A percentile compares a stretch with the other conserved stretches of the same genome.
Conservation (phyloP, 495 filamentous ascomycete species). For the Neurospora sp. region DNA sequence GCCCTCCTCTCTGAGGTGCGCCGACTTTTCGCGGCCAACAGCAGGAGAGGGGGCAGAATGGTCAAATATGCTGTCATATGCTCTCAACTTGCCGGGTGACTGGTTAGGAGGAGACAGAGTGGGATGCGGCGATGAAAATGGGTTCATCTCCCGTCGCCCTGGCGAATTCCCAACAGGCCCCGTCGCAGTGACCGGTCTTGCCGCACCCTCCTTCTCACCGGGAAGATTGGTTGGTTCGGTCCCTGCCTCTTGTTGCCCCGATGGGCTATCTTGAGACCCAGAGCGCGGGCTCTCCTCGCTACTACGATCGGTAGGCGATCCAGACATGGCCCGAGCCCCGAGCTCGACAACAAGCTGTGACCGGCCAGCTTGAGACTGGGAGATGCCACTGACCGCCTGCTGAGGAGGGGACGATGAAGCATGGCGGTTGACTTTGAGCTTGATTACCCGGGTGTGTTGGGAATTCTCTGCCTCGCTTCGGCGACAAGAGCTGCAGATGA, state of each 20-base stretch:
- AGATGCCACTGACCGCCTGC: neutral
- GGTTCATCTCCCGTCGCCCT: slow-evolving; percentile 15
- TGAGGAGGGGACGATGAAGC: slow-evolving; percentile 20
- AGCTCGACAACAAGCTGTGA: slow-evolving; percentile 12
- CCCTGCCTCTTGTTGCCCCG: slow-evolving; percentile 9
- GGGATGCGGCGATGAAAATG: slow-evolving; percentile 36
- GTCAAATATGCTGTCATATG: slow-evolving; percentile 30
- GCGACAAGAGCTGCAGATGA: slow-evolving; percentile 72
- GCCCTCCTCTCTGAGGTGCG: slow-evolving; percentile 7
- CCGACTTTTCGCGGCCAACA: neutral
- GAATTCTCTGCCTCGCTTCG: slow-evolving; percentile 34
- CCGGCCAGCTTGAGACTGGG: neutral
- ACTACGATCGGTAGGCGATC: neutral
- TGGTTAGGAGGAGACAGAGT: slow-evolving; percentile 30
- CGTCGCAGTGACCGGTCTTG: neutral
- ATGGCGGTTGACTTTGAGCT: slow-evolving; percentile 61
- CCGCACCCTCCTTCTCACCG: neutral
- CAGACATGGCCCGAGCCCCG: slow-evolving; percentile 6
- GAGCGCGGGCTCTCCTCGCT: neutral
- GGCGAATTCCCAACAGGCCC: slow-evolving; percentile 1
- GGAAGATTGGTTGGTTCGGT: neutral
- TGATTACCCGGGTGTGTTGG: slow-evolving; percentile 42
- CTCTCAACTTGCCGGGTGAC: slow-evolving; percentile 29
- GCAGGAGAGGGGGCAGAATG: slow-evolving; percentile 15
- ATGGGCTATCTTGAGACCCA: neutral